Evolutionary conservation across 805 yeast species (phyloP), one percentile per base, ranked within the genome.

Genomic region (Candida insectorum): DNA sequence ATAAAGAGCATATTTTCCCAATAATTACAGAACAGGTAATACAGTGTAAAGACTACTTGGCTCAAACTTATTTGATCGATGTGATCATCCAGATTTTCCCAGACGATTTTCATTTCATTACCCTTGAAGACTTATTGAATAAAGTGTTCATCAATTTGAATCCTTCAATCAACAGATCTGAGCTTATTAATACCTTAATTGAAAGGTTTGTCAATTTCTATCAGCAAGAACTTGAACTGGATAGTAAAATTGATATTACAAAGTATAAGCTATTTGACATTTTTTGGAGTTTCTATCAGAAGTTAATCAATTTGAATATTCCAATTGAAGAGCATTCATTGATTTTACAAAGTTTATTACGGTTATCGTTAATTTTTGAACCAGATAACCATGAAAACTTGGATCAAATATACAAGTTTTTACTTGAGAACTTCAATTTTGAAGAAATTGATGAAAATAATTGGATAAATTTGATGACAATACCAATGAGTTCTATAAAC

Each of bases 1-100:
- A 67, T 61, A 62, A 71, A 24, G 60, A 60, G 11, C 65, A 73
- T 18, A 78, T 91, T 14, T 68, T 93, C 39, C 97, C 97, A 1
- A 72, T 78, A 0, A 69, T 91, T 10, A 69, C 91, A 22, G 96
- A 89, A 48, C 98, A 93, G 57, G 81, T 91, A 23, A 78, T 89
- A 9, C 96, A 89, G 54, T 93, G 97, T 54, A 75, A 85, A 39
- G 98, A 93, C 54, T 80, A 79, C 18, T 71, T 93, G 39, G 97
- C 97, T 4, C 98, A 93, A 60, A 89, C 83, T 51, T 93, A 93
- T 53, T 62, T 93, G 37, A 68, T 89, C 31, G 98, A 93, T 52
- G 96, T 93, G 9, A 71, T 93, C 33, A 82, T 89, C 35, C 97
- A 91, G 54, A 94, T 89, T 2, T 93, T 93, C 63, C 97, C 97